Evolutionary conservation across 2,329 filamentous ascomycete genomes (phyloP).

Genomic region (Sphaerulina vaccinii): DNA sequence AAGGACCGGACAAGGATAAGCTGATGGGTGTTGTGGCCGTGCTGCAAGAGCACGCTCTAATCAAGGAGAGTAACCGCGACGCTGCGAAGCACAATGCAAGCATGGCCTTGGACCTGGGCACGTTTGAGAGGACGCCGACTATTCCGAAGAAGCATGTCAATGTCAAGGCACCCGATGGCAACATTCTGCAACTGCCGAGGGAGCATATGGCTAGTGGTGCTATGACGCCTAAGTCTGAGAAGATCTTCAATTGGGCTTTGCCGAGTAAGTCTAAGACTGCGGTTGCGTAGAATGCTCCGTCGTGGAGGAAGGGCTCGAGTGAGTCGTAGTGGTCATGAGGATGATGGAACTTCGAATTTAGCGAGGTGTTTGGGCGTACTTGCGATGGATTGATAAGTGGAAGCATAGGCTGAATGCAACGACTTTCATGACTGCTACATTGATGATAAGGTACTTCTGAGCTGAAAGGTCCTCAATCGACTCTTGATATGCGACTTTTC

Average conservation of each 20-base stretch:
- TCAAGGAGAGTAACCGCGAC: slow-evolving; percentile 6
- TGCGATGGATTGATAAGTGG: no score
- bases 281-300: neutral
- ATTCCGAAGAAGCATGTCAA: slow-evolving; percentile 1
- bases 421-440: no score
- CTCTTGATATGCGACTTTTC: no score
- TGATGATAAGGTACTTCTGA: no score
- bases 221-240: slow-evolving; percentile 26
- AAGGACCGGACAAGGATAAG: slow-evolving; percentile 19
- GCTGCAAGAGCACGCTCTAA: slow-evolving; percentile 19
- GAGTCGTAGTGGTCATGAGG: neutral
- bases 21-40: slow-evolving; percentile 22
- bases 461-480: no score
- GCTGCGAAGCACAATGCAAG: slow-evolving; percentile 5
- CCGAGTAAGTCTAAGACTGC: neutral
- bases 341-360: neutral
- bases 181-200: slow-evolving; percentile 4
- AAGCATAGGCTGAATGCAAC: no score
- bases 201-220: slow-evolving; percentile 17
- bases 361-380: neutral
- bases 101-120: neutral
- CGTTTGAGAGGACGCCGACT: neutral
- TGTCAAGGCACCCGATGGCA: neutral
- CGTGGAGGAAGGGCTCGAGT: neutral
- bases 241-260: slow-evolving; percentile 27